Conservation (phyloP, 2,329 filamentous ascomycete genomes). For the Paracoccidioides lutzii region DNA sequence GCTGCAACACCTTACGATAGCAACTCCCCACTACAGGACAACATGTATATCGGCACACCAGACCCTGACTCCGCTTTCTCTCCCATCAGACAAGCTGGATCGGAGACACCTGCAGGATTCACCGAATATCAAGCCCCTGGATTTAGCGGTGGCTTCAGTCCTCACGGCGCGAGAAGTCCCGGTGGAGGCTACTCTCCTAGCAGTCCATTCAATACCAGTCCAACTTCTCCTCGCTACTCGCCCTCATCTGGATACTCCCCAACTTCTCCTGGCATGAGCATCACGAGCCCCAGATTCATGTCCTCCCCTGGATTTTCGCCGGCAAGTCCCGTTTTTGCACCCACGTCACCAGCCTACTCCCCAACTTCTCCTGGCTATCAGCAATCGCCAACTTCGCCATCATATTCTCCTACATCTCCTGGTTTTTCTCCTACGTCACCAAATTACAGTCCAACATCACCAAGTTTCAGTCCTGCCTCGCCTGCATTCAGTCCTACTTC, state of each 20-base stretch:
- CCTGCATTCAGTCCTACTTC: conserved; percentile 45
- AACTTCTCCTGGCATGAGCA: conserved; percentile 54
- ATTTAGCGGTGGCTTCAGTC: conserved; percentile 52
- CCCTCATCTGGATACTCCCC: conserved; percentile 56
- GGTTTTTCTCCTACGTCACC: conserved; percentile 47
- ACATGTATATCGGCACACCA: conserved; percentile 48
- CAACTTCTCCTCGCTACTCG: conserved; percentile 56
- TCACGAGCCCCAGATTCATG: conserved; percentile 44
- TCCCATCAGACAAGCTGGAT: conserved; percentile 59
- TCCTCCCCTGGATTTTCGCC: conserved; percentile 43
- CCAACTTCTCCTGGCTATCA: conserved; percentile 34
- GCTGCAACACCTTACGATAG: conserved; percentile 88
- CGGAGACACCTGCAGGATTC: conserved; percentile 44
- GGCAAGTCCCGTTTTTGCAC: conserved; percentile 40
- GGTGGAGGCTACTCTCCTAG: conserved; percentile 48
- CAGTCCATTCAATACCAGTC: conserved; percentile 63
- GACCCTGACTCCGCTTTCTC: conserved; percentile 54
- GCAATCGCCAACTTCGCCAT: conserved; percentile 50
- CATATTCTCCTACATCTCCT: conserved; percentile 43
- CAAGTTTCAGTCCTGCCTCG: conserved; percentile 41
- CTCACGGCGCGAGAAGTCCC: conserved; percentile 56
- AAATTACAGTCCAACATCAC: conserved; percentile 48
- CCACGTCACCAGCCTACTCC: conserved; percentile 53
- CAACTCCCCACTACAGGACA: conserved; percentile 49
- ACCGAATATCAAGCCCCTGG: conserved; percentile 56